Percentiles rank a stretch among this genome's conserved stretches.
These are phyloP conservation scores for Fusarium ambrosium DNA, from an alignment of 2,329 filamentous ascomycete genomes.

Conservation along the genomic window DNA sequence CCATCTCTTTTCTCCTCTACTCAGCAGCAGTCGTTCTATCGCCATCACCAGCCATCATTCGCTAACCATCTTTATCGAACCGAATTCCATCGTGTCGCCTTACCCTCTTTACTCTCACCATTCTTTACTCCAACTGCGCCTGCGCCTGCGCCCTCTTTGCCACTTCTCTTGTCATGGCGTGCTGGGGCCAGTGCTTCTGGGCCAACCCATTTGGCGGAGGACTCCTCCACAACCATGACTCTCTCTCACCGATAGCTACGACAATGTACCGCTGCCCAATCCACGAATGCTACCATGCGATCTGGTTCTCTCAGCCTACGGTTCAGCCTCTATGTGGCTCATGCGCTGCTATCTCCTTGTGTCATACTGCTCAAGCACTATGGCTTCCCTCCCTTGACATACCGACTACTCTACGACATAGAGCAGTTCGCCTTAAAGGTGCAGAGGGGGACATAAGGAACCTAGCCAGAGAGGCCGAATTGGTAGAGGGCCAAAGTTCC, in stretches of 20 bases:
- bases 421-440: background rate
- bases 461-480: conserved; percentile 10
- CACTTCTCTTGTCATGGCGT: conserved; percentile 35
- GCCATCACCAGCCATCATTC: background rate
- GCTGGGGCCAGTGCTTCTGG: conserved; percentile 45
- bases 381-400: conserved; percentile 45
- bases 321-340: conserved; percentile 52
- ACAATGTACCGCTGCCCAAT: conserved; percentile 50
- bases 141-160: background rate
- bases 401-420: conserved; percentile 3
- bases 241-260: conserved; percentile 26
- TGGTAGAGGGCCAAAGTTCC: background rate
- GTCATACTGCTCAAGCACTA: conserved; percentile 10
- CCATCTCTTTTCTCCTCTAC: background rate
- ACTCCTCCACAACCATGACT: conserved; percentile 39
- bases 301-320: conserved; percentile 21
- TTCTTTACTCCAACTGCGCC: background rate
- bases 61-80: background rate
- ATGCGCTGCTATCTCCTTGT: conserved; percentile 50
- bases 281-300: conserved; percentile 48
- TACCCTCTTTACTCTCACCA: background rate
- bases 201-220: background rate
- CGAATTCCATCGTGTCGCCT: background rate
- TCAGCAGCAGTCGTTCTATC: background rate
- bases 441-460: conserved; percentile 7